Evolutionary conservation across 805 yeast species (phyloP), one percentile per base, ranked within the genome.

Genomic region (Metschnikowia orientalis): DNA sequence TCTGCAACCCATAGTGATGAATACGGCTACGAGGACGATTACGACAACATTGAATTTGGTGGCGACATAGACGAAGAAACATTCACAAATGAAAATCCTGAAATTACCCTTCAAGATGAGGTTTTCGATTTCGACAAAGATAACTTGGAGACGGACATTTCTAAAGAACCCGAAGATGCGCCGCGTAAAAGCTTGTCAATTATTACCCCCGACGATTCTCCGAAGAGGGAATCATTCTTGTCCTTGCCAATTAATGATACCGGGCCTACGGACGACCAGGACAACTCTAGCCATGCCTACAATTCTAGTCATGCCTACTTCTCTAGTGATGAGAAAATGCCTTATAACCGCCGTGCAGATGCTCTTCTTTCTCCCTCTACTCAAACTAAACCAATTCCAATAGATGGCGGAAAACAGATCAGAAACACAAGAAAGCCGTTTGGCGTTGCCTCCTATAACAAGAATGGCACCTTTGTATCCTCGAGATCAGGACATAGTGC

Each of bases 361-460:
- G 72, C 71, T 1, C 50, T 66, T 18, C 49, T 64, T 17, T 63
- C 70, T 5, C 51, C 63, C 6, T 59, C 35, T 34, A 60, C 69
- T 2, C 53, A 56, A 25, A 50, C 63, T 38, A 51, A 48, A 29
- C 72, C 72, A 5, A 67, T 67, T 31, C 71, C 72, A 4, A 66
- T 65, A 19, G 44, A 54, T 7, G 59, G 57, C 6, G 35, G 41
- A 3, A 54, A 49, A 27, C 56, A 54, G 34, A 50, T 61, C 28
- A 49, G 71, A 32, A 65, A 66, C 42, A 62, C 73, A 14, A 61
- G 81, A 37, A 73, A 76, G 45, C 83, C 85, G 5, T 69, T 80
- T 40, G 81, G 76, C 14, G 76, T 79, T 35, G 84, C 84, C 19
- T 75, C 81, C 8, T 79, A 73, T 47, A 69, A 47, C 39, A 61